These are phyloP conservation scores for Suhomyces yuchorum DNA, from an alignment of 1,139 yeast species.

Conservation along the genomic window DNA sequence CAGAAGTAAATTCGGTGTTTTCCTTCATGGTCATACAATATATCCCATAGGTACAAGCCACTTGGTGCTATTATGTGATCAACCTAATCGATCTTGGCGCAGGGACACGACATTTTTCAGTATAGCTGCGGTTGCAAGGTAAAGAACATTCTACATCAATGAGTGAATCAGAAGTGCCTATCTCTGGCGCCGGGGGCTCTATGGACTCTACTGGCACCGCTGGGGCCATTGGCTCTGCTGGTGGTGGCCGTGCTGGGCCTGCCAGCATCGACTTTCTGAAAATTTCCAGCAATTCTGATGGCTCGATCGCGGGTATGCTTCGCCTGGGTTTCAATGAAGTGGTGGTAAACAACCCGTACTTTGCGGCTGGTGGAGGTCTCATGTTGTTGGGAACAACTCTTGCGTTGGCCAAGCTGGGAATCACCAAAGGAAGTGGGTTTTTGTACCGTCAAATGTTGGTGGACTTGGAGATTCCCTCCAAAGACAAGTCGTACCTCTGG, in stretches of 20 bases:
- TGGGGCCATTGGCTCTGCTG: background rate
- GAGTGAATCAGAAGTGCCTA: background rate
- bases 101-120: constrained; percentile 8
- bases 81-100: constrained; percentile 5
- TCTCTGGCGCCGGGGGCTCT: background rate
- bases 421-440: constrained; percentile 63
- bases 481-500: constrained; percentile 94
- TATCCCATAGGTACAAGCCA: background rate
- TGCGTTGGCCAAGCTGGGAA: constrained; percentile 74
- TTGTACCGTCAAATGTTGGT: constrained; percentile 83
- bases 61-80: constrained; percentile 7
- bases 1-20: constrained; percentile 5
- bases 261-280: constrained; percentile 37
- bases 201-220: background rate
- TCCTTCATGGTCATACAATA: constrained; percentile 3
- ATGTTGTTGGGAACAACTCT: constrained; percentile 90
- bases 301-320: constrained; percentile 38
- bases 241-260: constrained; percentile 1
- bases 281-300: constrained; percentile 41
- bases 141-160: background rate
- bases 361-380: constrained; percentile 96
- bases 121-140: constrained; percentile 11
- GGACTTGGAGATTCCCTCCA: constrained; percentile 89
- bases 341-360: constrained; percentile 79
- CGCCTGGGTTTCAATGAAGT: constrained; percentile 52